Evolutionary conservation across 305 asterid species (phyloP).

Genomic region (Solanum hybrid): DNA sequence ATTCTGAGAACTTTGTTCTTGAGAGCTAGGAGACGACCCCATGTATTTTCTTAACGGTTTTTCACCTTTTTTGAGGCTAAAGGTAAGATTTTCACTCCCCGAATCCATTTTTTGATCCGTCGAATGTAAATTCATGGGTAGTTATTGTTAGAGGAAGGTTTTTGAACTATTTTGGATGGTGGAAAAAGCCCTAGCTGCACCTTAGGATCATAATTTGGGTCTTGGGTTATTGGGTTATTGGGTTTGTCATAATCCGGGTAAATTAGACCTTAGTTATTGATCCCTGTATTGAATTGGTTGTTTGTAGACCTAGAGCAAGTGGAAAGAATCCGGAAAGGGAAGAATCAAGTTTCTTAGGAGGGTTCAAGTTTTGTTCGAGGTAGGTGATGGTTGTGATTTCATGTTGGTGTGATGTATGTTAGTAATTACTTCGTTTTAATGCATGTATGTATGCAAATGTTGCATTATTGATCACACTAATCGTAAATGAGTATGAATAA

Average conservation of each 20-base stretch:
- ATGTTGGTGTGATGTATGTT: neutral
- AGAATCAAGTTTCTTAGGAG: neutral
- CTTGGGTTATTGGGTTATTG: neutral
- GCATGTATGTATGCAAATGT: neutral
- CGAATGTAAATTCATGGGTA: no score
- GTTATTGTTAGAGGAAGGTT: no score
- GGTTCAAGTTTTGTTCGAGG: neutral
- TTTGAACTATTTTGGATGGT: neutral
- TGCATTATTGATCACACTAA: neutral
- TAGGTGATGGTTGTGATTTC: neutral
- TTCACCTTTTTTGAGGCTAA: no score
- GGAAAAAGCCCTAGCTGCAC: neutral
- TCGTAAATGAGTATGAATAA: neutral
- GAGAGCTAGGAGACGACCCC: no score
- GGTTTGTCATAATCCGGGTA: no score
- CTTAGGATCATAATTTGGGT: neutral
- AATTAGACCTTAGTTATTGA: neutral
- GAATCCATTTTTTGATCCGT: no score
- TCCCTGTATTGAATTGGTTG: neutral
- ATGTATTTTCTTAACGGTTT: no score
- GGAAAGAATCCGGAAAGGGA: neutral
- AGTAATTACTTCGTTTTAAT: neutral
- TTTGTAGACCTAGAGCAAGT: neutral
- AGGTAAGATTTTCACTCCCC: no score
- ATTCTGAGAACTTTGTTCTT: no score